Evolutionary conservation across 129 eudicot species (phyloP).

Genomic region (Flaveria robusta): DNA sequence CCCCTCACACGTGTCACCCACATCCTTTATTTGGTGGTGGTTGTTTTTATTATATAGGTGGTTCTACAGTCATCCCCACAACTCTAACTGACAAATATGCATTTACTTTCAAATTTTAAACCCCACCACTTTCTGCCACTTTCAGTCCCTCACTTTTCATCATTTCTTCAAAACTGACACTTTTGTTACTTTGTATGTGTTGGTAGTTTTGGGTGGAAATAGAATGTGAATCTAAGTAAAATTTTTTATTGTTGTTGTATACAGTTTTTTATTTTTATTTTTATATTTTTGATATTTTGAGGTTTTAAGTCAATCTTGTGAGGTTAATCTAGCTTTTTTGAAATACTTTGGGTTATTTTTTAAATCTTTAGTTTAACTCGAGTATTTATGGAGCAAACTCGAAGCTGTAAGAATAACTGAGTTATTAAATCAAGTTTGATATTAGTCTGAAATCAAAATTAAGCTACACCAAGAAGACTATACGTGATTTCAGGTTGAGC

Average conservation of each 20-base stretch:
- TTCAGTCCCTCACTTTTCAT: conserved; percentile 17
- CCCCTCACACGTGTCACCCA: conserved; percentile 38
- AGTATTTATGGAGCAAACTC: too few relatives aligned
- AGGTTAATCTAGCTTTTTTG: not conserved
- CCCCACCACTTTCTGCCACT: conserved; percentile 27
- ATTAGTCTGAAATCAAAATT: not conserved
- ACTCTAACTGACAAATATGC: conserved; percentile 40
- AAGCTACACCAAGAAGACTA: not conserved
- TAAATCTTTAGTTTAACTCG: not conserved
- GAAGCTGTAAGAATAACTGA: too few relatives aligned
- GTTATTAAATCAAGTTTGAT: too few relatives aligned
- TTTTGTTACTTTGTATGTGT: not conserved
- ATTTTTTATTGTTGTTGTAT: not conserved
- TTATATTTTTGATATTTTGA: not conserved
- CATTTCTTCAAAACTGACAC: not conserved
- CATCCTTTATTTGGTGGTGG: conserved; percentile 32
- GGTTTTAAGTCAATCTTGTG: not conserved
- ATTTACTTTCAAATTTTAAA: conserved; percentile 27
- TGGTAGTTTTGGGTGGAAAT: not conserved
- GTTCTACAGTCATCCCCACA: conserved; percentile 41
- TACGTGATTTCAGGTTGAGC: not conserved
- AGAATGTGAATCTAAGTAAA: not conserved
- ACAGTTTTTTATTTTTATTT: not conserved
- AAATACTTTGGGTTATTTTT: not conserved
- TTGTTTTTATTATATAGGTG: conserved; percentile 20